These are phyloP conservation scores for Candida golubevii DNA, from an alignment of 805 yeast species.

Conservation along the genomic window DNA sequence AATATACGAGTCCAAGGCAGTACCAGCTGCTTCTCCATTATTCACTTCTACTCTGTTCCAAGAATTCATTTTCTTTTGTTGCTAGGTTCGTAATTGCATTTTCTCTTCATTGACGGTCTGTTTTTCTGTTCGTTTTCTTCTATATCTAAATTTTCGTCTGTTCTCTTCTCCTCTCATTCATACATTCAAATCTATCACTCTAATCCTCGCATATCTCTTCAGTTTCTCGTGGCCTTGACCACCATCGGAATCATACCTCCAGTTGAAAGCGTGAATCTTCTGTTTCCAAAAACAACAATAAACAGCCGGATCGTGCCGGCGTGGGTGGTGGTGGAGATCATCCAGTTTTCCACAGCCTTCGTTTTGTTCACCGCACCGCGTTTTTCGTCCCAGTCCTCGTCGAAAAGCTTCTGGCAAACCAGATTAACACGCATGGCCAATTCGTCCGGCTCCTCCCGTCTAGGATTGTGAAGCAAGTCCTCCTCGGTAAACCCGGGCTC, in stretches of 20 bases:
- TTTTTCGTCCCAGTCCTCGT: conserved; percentile 18
- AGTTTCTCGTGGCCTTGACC: conserved; percentile 38
- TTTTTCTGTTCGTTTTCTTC: too few species aligned
- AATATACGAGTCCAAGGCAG: too few species aligned
- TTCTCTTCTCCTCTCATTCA: too few species aligned
- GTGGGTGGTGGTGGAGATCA: conserved; percentile 52
- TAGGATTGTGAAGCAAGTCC: conserved; percentile 43
- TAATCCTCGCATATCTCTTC: too few species aligned
- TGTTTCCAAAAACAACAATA: conserved; percentile 49
- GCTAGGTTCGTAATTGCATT: too few species aligned
- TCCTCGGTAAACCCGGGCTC: conserved; percentile 46
- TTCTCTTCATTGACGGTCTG: too few species aligned
- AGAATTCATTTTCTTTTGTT: too few species aligned
- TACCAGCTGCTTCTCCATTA: too few species aligned
- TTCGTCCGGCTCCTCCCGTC: conserved; percentile 47
- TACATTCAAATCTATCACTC: too few species aligned
- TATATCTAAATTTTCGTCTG: too few species aligned
- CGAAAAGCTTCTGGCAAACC: conserved; percentile 38
- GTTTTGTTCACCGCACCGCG: conserved; percentile 19
- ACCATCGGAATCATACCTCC: conserved; percentile 64
- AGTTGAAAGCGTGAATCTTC: conserved; percentile 55
- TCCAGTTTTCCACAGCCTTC: conserved; percentile 18
- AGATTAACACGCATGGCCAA: conserved; percentile 46
- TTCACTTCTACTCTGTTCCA: too few species aligned
- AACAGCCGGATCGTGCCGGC: conserved; percentile 56